A percentile compares a stretch with the other conserved stretches of the same genome.
phyloP scores from a whole-genome alignment of 2,329 filamentous ascomycete genomes.

The Fusarium algeriense region DNA sequence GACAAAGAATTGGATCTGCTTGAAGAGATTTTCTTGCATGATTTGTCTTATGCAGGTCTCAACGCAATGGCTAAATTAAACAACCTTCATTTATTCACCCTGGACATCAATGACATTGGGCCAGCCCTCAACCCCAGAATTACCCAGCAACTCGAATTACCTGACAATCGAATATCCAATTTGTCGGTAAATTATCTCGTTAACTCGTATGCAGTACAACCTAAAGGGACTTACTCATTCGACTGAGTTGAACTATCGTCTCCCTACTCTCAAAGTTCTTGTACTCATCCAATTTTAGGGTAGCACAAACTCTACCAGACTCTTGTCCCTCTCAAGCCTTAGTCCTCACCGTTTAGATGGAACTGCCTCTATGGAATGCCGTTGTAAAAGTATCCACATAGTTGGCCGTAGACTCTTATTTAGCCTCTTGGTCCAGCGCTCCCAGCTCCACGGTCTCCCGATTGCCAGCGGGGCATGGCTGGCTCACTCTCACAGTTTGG shows the following conservation, averaged over 20 bases:
- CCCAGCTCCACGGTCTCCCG: conserved; percentile 10
- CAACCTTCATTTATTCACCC: background rate
- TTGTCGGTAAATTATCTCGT: conserved; percentile 6
- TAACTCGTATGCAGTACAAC: conserved; percentile 2
- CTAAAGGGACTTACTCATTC: background rate
- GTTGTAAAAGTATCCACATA: conserved; percentile 23
- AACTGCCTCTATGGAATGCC: conserved; percentile 20
- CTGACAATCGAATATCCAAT: conserved; percentile 15
- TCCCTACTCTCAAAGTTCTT: background rate
- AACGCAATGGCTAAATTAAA: background rate
- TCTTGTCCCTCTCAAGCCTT: background rate
- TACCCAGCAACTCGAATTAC: conserved; percentile 10
- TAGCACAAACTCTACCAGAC: conserved; percentile 7
- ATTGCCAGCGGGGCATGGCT: conserved; percentile 23
- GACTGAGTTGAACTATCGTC: background rate
- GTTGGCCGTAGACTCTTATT: conserved; percentile 8
- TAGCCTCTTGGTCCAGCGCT: conserved; percentile 22
- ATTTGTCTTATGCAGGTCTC: background rate
- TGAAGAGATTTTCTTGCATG: conserved; percentile 21
- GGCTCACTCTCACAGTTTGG: conserved; percentile 15
- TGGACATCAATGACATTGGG: conserved; percentile 2
- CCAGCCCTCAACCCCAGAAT: conserved; percentile 17
- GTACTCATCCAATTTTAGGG: background rate
- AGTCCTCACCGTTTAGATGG: conserved; percentile 29
- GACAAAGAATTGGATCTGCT: background rate